Conservation (phyloP, 148 eudicot species). For the Silene uniflora region DNA sequence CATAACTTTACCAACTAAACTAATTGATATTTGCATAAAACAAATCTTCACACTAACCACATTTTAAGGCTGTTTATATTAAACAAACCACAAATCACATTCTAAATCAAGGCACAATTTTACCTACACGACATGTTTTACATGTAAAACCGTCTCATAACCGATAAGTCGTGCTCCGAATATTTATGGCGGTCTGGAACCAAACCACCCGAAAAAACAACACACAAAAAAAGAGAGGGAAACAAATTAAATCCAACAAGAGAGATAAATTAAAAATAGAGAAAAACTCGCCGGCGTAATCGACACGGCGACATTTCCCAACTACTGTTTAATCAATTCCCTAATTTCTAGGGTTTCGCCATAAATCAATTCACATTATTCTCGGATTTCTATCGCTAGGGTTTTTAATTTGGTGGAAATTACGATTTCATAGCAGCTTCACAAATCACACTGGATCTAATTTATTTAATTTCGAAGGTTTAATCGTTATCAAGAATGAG, state of each 20-base stretch:
- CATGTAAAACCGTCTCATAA: too few species aligned
- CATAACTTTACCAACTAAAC: too few species aligned
- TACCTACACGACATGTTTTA: too few species aligned
- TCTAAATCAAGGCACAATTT: too few species aligned
- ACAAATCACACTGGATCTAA: neutral
- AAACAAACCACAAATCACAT: too few species aligned
- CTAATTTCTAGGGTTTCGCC: neutral
- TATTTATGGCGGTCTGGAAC: too few species aligned
- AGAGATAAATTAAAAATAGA: neutral
- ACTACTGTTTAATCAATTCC: neutral
- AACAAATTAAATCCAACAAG: neutral
- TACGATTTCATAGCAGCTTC: neutral
- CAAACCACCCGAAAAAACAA: too few species aligned
- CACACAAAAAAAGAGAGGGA: neutral
- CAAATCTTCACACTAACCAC: too few species aligned
- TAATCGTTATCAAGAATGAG: neutral
- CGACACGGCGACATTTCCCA: constrained; percentile 1
- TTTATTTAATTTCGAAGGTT: neutral
- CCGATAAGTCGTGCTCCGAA: too few species aligned
- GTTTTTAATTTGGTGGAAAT: constrained; percentile 6
- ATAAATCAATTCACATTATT: neutral
- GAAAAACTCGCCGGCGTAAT: constrained; percentile 9
- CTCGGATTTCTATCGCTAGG: constrained; percentile 1
- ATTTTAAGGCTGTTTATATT: too few species aligned
- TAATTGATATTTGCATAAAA: too few species aligned